phyloP scores from a whole-genome alignment of 2,329 filamentous ascomycete genomes.

The Balansia obtecta region DNA sequence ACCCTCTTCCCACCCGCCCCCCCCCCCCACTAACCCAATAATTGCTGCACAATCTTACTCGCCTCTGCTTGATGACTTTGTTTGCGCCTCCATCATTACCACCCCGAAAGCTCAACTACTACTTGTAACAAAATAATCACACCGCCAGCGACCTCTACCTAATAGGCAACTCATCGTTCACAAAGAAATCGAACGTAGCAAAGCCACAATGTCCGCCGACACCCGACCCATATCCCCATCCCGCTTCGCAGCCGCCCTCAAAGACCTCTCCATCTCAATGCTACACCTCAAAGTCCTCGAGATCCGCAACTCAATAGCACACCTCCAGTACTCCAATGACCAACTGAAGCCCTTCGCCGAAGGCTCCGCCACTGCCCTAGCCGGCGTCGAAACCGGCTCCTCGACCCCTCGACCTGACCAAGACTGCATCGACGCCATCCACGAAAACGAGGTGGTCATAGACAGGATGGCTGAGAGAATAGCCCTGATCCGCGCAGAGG shows the following conservation, averaged over 20 bases:
- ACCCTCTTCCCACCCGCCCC: not conserved
- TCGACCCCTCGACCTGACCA: slow-evolving; percentile 35
- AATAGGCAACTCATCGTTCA: not conserved
- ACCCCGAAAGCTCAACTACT: not conserved
- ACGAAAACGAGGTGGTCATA: slow-evolving; percentile 59
- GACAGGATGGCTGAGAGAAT: slow-evolving; percentile 55
- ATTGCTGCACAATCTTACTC: too few species aligned
- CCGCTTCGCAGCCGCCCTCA: slow-evolving; percentile 55
- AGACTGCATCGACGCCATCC: slow-evolving; percentile 63
- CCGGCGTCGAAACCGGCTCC: slow-evolving; percentile 6
- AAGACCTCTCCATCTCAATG: slow-evolving; percentile 50
- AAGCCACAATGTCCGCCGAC: slow-evolving; percentile 45
- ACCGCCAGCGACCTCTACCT: not conserved
- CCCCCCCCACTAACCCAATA: not conserved
- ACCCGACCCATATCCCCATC: slow-evolving; percentile 46
- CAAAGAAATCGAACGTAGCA: not conserved
- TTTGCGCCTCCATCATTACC: not conserved
- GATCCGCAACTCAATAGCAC: slow-evolving; percentile 60
- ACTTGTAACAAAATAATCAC: not conserved
- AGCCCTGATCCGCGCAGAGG: slow-evolving; percentile 49
- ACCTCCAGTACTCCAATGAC: slow-evolving; percentile 62
- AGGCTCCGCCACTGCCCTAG: slow-evolving; percentile 24
- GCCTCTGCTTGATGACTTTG: not conserved
- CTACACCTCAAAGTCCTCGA: slow-evolving; percentile 67
- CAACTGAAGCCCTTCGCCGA: slow-evolving; percentile 59